Evolutionary conservation across 2,329 filamentous ascomycete genomes (phyloP).

Genomic region (Dothistroma pini): DNA sequence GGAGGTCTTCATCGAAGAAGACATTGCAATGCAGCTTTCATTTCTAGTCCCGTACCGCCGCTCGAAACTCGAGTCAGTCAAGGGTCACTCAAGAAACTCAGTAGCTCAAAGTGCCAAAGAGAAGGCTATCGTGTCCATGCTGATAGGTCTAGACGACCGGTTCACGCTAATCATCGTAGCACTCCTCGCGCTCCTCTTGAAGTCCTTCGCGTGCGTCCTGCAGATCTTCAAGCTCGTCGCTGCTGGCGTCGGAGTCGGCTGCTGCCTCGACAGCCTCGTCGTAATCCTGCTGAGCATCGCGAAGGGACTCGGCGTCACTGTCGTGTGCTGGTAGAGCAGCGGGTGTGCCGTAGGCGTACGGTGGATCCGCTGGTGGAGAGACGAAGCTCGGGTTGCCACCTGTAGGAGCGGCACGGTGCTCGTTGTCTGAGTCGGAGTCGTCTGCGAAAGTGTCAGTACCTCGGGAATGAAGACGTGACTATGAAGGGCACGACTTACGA

Average conservation of each 20-base stretch:
- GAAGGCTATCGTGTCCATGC: background rate
- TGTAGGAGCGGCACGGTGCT: constrained; percentile 13
- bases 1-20: no score
- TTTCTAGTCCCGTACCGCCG: background rate
- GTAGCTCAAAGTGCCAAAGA: background rate
- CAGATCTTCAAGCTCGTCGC: constrained; percentile 18
- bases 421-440: constrained; percentile 18
- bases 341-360: constrained; percentile 5
- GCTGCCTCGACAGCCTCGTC: constrained; percentile 21
- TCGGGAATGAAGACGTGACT: background rate
- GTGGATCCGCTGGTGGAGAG: constrained; percentile 3
- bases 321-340: constrained; percentile 11
- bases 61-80: background rate
- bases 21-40: background rate
- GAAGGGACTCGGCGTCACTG: constrained; percentile 19
- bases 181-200: constrained; percentile 20
- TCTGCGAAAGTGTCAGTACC: constrained; percentile 2
- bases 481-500: background rate
- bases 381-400: constrained; percentile 1
- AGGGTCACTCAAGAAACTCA: background rate
- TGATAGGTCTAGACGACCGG: background rate
- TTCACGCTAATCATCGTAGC: constrained; percentile 18
- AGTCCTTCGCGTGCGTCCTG: constrained; percentile 22
- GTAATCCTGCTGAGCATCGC: constrained; percentile 22
- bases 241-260: constrained; percentile 23